Percentiles rank a stretch among this genome's conserved stretches.
Conservation (phyloP, 148 eudicot genomes). For the Vaccinium corymbosum region DNA sequence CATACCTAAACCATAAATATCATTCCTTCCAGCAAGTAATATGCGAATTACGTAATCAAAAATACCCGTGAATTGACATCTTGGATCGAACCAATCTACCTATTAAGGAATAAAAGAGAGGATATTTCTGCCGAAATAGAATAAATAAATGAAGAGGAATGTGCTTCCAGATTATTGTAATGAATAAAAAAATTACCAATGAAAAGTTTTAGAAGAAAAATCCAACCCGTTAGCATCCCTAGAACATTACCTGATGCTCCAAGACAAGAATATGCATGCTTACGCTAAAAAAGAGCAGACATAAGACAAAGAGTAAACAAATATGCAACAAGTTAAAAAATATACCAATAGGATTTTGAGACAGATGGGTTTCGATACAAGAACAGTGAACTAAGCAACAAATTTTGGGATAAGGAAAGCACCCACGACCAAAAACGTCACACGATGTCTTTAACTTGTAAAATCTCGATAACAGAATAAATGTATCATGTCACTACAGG, state of each 20-base stretch:
- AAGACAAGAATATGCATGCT: background rate
- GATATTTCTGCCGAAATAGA: background rate
- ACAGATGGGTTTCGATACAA: background rate
- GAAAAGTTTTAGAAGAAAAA: background rate
- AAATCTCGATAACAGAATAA: background rate
- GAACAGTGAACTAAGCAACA: background rate
- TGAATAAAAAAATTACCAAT: background rate
- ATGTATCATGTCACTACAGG: background rate
- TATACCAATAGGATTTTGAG: background rate
- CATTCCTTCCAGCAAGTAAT: background rate
- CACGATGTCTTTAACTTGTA: background rate
- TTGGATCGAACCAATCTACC: background rate
- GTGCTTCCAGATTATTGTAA: background rate
- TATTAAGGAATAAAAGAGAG: background rate
- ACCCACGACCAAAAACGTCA: background rate
- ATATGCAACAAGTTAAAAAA: background rate
- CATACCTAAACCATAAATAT: background rate
- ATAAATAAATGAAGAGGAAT: background rate
- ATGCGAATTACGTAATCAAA: background rate
- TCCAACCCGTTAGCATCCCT: background rate
- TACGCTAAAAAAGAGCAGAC: background rate
- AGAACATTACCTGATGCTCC: background rate
- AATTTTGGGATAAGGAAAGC: background rate
- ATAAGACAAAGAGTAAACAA: background rate
- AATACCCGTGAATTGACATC: background rate